A percentile compares a stretch with the other conserved stretches of the same genome.
phyloP scores from a whole-genome alignment of 2,329 filamentous ascomycete genomes.

The Scortechinia acanthostroma region DNA sequence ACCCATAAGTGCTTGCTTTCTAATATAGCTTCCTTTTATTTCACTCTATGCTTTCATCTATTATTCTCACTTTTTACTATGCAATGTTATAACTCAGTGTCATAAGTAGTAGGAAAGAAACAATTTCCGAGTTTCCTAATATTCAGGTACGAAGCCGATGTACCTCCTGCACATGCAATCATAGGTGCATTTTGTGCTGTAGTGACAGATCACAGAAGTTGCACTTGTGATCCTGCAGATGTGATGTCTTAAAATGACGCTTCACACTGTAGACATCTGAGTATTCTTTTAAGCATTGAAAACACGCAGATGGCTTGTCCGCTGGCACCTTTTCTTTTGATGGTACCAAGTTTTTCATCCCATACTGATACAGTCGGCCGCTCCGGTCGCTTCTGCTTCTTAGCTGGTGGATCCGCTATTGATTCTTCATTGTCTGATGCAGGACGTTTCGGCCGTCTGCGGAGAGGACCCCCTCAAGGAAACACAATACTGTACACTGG shows the following conservation, averaged over 20 bases:
- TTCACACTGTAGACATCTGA: slow-evolving; percentile 10
- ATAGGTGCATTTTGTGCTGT: slow-evolving; percentile 10
- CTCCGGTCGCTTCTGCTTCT: not conserved
- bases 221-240: slow-evolving; percentile 10
- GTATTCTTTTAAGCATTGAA: slow-evolving; percentile 11
- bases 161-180: slow-evolving; percentile 6
- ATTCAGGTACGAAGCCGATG: slow-evolving; percentile 10
- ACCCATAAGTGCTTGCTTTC: no score
- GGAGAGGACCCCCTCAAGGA: slow-evolving; percentile 10
- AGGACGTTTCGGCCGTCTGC: slow-evolving; percentile 8
- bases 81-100: no score
- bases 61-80: no score
- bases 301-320: slow-evolving; percentile 8
- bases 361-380: not conserved
- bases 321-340: slow-evolving; percentile 6
- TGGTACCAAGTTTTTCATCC: not conserved
- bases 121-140: no score
- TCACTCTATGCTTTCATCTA: no score
- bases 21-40: no score
- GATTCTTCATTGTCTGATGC: slow-evolving; percentile 6
- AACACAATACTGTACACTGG: slow-evolving; percentile 10
- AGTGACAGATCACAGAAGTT: slow-evolving; percentile 9
- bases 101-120: no score
- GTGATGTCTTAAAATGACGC: slow-evolving; percentile 10
- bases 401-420: slow-evolving; percentile 6